Base-by-base conservation (phyloP, 23 red algal genomes). In the Porphyridium purpureum region DNA sequence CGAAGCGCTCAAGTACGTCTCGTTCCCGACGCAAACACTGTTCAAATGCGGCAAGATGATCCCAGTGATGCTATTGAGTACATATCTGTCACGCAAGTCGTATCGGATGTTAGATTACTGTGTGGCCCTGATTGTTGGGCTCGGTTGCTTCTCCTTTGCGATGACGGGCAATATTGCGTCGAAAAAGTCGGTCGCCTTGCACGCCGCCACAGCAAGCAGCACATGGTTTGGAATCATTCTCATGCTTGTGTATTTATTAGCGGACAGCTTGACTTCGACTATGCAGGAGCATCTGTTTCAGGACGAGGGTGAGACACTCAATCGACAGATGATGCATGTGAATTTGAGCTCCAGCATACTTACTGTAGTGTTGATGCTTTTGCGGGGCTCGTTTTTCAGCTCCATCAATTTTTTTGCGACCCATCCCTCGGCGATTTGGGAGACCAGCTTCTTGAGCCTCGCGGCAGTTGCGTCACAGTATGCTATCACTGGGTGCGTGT, bases 21-120 rank as follows among this genome's bases (percentile, higher is more conserved):
- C 83, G 11, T 80, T 92, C 47, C 83, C 83, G 28, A 79, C 83
- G 42, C 72, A 75, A 34, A 80, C 74, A 5, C 53, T 92, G 14
- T 68, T 60, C 49, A 92, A 92, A 57, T 92, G 83, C 55, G 73
- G 72, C 2, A 92, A 92, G 72, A 74, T 92, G 66, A 50, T 92
- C 17, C 73, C 83, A 3, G 83, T 92, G 9, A 70, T 92, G 64
- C 52, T 80, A 14, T 51, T 77, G 42, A 11, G 11, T 11, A 44
- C 38, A 17, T 17, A 11, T 44, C 17, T 44, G 17, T 11, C 38
- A 17, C 38, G 38, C 11, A 64, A 64, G 36, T 35, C 31, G 35
- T 64, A 64, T 17, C 15, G 21, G 7, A 15, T 35, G 59, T 5
- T 49, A 9, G 59, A 64, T 19, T 64, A 64, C 23, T 29, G 19